phyloP scores from a whole-genome alignment of 2,329 filamentous ascomycete genomes.

The Ascochyta clinopodiicola region DNA sequence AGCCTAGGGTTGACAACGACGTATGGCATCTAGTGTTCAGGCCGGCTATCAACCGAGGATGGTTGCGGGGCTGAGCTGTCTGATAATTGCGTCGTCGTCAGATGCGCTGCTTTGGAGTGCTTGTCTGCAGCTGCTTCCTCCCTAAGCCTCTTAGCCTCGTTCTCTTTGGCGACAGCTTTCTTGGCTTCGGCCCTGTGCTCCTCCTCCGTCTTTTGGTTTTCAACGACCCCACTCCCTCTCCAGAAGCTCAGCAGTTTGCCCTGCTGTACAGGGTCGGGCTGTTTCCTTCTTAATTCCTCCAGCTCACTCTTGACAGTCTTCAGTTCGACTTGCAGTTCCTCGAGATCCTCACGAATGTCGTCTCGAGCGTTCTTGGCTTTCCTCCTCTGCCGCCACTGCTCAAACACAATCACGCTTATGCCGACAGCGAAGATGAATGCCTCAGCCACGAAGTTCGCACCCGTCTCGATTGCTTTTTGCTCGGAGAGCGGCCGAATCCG shows the following conservation, averaged over 20 bases:
- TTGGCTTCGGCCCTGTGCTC: conserved; percentile 15
- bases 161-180: conserved; percentile 10
- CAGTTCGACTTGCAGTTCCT: conserved; percentile 61
- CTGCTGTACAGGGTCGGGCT: conserved; percentile 34
- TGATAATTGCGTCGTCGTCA: neutral
- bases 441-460: conserved; percentile 73
- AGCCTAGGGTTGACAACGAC: neutral
- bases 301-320: conserved; percentile 49
- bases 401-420: conserved; percentile 67
- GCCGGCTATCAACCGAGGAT: neutral
- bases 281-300: conserved; percentile 48
- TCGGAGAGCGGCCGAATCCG: conserved; percentile 70
- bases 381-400: conserved; percentile 65
- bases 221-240: conserved; percentile 32
- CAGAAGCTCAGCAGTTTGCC: conserved; percentile 39
- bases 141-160: conserved; percentile 16
- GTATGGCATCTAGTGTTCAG: neutral
- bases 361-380: conserved; percentile 67
- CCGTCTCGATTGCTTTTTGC: conserved; percentile 71
- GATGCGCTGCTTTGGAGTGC: neutral
- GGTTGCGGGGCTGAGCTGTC: neutral
- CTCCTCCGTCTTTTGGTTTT: conserved; percentile 28
- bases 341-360: conserved; percentile 65
- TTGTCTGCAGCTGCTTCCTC: conserved; percentile 7
- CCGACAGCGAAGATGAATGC: conserved; percentile 71